phyloP scores from a whole-genome alignment of 257 asterid genomes.

The Jaltomata sinuosa region DNA sequence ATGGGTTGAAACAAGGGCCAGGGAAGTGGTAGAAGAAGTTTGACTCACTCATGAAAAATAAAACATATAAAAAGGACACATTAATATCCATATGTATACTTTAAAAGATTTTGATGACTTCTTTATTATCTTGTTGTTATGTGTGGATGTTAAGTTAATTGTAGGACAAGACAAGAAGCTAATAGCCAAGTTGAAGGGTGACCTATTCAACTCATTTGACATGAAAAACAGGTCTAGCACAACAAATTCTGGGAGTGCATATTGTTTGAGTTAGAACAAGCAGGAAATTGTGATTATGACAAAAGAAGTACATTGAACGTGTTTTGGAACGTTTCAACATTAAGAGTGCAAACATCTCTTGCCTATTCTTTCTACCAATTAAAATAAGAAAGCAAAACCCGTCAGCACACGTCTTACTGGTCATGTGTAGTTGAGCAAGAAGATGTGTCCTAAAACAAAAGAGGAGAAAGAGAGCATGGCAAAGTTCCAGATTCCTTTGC shows the following conservation, averaged over 20 bases:
- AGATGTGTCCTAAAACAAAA: neutral
- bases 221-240: neutral
- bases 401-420: neutral
- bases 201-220: neutral
- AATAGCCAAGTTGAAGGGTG: neutral
- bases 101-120: neutral
- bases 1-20: neutral
- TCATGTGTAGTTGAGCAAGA: neutral
- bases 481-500: neutral
- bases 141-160: neutral
- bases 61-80: neutral
- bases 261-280: neutral
- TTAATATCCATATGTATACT: neutral
- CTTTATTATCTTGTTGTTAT: neutral
- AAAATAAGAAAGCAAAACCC: neutral
- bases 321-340: neutral
- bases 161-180: neutral
- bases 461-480: neutral
- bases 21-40: neutral
- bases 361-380: too few species aligned
- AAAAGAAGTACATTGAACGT: neutral
- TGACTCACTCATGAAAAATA: neutral
- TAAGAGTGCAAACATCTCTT: too few species aligned
- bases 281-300: neutral
- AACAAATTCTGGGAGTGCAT: neutral